These are phyloP conservation scores for Naganishia vishniacii DNA, from an alignment of 768 basidiomycete genomes.

Conservation along the genomic window DNA sequence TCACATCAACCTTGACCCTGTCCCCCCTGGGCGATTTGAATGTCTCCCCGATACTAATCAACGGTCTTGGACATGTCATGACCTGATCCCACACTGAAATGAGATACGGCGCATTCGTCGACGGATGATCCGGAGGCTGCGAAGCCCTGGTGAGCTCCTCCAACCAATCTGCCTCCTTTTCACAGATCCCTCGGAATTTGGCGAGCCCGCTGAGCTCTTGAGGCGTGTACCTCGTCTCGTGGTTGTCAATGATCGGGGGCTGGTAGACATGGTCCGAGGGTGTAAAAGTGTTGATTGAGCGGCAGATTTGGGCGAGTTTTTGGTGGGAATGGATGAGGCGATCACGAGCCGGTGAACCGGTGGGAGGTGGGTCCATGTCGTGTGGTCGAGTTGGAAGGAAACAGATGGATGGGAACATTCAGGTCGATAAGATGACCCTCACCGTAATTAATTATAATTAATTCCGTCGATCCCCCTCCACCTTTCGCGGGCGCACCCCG, in stretches of 20 bases:
- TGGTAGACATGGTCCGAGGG: constrained; percentile 28
- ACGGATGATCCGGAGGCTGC: constrained; percentile 33
- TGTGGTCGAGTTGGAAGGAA: neutral
- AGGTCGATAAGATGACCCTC: no score
- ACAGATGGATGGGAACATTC: no score
- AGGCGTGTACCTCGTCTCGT: constrained; percentile 37
- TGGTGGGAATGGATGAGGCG: neutral
- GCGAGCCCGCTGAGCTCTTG: constrained; percentile 35
- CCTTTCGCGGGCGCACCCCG: no score
- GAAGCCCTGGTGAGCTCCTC: constrained; percentile 26
- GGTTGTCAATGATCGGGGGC: constrained; percentile 43
- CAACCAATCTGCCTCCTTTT: constrained; percentile 34
- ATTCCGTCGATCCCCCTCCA: no score
- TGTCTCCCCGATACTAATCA: constrained; percentile 55
- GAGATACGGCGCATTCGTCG: constrained; percentile 72
- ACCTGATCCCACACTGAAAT: constrained; percentile 78
- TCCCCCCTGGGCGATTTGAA: constrained; percentile 25
- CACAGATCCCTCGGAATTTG: constrained; percentile 31
- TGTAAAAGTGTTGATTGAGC: constrained; percentile 4
- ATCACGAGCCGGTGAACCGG: neutral
- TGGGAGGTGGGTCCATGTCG: neutral
- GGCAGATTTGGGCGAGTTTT: constrained; percentile 2
- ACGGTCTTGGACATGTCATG: constrained; percentile 57
- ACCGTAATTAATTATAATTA: no score
- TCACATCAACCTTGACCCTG: constrained; percentile 67